Base-by-base conservation (phyloP, 495 filamentous ascomycete genomes). In the Pseudevernia furfuracea region DNA sequence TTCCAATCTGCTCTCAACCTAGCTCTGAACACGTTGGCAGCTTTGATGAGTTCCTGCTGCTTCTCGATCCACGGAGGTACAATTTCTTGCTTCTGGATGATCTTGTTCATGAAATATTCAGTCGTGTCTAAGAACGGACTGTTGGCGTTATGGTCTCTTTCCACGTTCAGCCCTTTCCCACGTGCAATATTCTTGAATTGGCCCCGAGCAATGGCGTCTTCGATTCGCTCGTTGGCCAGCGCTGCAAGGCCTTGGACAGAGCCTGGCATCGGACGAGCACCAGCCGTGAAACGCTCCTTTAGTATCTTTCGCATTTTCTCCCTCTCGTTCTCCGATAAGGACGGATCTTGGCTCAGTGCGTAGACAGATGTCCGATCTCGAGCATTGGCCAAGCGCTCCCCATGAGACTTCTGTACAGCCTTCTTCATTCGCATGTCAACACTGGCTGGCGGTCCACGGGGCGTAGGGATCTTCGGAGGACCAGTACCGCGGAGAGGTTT, bases 61-160 rank as follows among this genome's bases (percentile, higher is more conserved):
- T 97, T 97, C 74, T 97, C 94, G 58, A 98, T 97, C 95, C 74
- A 82, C 8, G 76, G 81, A 55, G 73, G 80, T 37, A 78, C 78
- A 62, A 83, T 81, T 58, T 81, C 94, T 73, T 98, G 94, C 62
- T 89, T 88, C 76, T 97, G 88, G 66, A 98, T 97, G 72, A 97
- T 97, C 76, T 95, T 96, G 73, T 98, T 98, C 87, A 98, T 87
- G 68, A 97, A 90, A 72, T 96, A 97, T 74, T 96, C 93, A 1
- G 95, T 97, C 2, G 94, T 97, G 72, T 97, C 92, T 41, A 97
- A 81, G 72, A 94, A 98, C 0, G 95, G 91, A 70, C 86, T 94
- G 66, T 86, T 87, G 3, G 89, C 89, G 70, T 90, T 87, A 59
- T 91, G 78, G 71, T 96, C 93, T 25, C 86, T 78, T 74, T 92